Evolutionary conservation across 768 basidiomycete species (phyloP).

Genomic region (Mycena maculata): DNA sequence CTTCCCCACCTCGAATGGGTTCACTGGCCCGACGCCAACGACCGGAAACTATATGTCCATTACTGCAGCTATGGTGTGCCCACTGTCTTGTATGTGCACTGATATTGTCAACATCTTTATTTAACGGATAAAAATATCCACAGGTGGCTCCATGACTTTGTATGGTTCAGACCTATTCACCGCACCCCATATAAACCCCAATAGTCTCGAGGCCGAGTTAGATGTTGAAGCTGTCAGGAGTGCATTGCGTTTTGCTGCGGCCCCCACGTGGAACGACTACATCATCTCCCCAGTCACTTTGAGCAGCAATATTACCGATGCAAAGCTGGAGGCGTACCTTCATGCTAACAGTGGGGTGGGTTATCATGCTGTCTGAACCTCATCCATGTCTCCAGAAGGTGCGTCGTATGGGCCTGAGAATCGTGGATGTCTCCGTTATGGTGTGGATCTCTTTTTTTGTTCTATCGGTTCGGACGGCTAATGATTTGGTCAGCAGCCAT

Average conservation of each 20-base stretch:
- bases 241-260: slow-evolving; percentile 33
- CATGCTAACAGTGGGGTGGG: slow-evolving; percentile 37
- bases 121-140: background rate
- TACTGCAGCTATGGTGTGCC: slow-evolving; percentile 37
- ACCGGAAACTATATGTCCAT: slow-evolving; percentile 39
- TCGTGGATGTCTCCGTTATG: slow-evolving; percentile 51
- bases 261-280: slow-evolving; percentile 38
- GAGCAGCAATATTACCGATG: slow-evolving; percentile 40
- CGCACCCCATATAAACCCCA: slow-evolving; percentile 57
- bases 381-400: slow-evolving; percentile 43
- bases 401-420: slow-evolving; percentile 46
- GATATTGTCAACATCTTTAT: too few relatives aligned
- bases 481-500: too few relatives aligned
- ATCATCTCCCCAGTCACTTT: slow-evolving; percentile 28
- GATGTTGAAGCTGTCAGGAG: slow-evolving; percentile 38
- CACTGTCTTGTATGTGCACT: slow-evolving; percentile 36
- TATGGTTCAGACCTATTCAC: slow-evolving; percentile 55
- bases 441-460: slow-evolving; percentile 32
- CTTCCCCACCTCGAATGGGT: slow-evolving; percentile 42
- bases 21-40: slow-evolving; percentile 30
- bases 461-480: too few relatives aligned
- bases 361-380: slow-evolving; percentile 48
- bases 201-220: slow-evolving; percentile 46
- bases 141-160: slow-evolving; percentile 46
- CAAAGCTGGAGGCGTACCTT: slow-evolving; percentile 41